Base-by-base conservation (phyloP, 805 yeast species). In the Soucietia sequanensis region DNA sequence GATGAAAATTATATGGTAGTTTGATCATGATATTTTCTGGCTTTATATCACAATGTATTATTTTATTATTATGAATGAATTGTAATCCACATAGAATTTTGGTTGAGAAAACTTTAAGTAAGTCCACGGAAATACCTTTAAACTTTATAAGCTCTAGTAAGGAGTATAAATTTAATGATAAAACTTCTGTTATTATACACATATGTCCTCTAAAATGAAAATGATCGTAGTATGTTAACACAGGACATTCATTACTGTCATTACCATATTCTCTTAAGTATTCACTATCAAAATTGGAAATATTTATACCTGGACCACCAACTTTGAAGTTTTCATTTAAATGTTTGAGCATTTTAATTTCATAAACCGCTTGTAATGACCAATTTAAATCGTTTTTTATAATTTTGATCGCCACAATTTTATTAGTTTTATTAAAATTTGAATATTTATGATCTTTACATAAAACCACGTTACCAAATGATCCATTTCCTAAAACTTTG, bases 41-140 rank as follows among this genome's bases (percentile, higher is more conserved):
- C 51, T 88, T 88, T 37, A 88, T 62, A 54, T 88, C 96, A 48
- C 95, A 87, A 53, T 88, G 96, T 17, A 88, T 77, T 5, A 88
- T 72, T 9, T 70, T 64, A 18, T 67, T 52, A 0, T 60, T 44
- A 46, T 83, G 89, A 22, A 88, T 65, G 43, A 68, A 78, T n/a
- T 68, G 56, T 28, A 88, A 54, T 0, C 86, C 90, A 6, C 63
- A 54, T 10, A 85, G 57, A 3, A 84, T 61, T 40, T 84, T 86
- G 27, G 44, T 52, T 0, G 81, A 61, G 50, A 86, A 72, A 17
- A 50, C 50, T 42, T 60, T 54, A 7, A 80, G 50, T 1, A 78
- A 43, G 1, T 47, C 31, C 27, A 67, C 52, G 7, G 69, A 59
- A 16, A 81, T 53, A 0, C 86, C 86, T 39, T 58, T 59, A 48